phyloP scores from a whole-genome alignment of 2,329 filamentous ascomycete species.

The Aureobasidium sp. region DNA sequence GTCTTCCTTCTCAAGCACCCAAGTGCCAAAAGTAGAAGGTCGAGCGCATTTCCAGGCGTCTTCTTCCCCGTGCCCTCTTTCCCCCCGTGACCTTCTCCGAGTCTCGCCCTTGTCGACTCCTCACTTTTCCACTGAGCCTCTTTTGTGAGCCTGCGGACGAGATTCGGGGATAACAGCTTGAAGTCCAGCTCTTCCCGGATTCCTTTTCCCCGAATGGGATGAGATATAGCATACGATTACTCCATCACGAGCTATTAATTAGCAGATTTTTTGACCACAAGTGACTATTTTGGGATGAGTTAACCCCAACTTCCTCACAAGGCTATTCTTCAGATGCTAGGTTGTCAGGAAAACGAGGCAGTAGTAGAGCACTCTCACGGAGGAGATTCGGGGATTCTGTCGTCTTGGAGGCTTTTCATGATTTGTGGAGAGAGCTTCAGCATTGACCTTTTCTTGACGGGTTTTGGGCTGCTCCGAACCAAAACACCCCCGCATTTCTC shows the following conservation, averaged over 20 bases:
- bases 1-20: too few relatives aligned
- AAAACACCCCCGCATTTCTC: neutral
- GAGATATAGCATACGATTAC: too few relatives aligned
- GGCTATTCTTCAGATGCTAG: neutral
- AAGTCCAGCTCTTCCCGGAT: neutral
- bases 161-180: neutral
- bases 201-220: neutral
- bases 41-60: neutral
- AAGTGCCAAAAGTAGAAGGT: neutral
- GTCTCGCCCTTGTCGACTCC: neutral
- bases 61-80: too few relatives aligned
- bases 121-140: too few relatives aligned
- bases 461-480: neutral
- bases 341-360: too few relatives aligned
- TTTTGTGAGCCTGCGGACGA: neutral
- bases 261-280: too few relatives aligned
- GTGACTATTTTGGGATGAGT: too few relatives aligned
- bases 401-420: neutral
- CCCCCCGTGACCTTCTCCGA: neutral
- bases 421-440: conserved; percentile 6
- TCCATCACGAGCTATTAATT: too few relatives aligned
- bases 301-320: neutral
- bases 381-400: neutral
- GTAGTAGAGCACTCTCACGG: neutral
- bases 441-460: neutral